Evolutionary conservation across 1,284 basidiomycete genomes (phyloP).

Genomic region (Puccinia triticina): DNA sequence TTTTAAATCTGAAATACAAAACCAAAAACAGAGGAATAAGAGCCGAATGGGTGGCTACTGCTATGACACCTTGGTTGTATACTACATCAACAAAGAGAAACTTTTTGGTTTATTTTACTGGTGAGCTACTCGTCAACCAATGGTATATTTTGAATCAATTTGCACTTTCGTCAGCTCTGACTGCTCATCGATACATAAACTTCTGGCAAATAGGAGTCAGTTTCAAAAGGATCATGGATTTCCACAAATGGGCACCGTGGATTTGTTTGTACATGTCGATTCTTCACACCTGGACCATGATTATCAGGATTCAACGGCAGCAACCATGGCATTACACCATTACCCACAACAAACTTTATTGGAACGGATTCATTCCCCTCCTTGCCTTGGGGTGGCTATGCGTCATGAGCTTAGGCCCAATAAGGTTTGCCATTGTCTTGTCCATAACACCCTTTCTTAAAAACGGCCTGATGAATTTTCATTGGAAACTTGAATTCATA

Average conservation of each 20-base stretch:
- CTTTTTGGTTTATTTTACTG: slow-evolving; percentile 29
- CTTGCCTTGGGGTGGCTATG: slow-evolving; percentile 47
- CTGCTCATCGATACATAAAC: neutral
- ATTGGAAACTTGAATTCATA: neutral
- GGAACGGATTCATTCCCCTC: slow-evolving; percentile 43
- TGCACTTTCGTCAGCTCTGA: neutral
- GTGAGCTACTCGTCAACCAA: slow-evolving; percentile 23
- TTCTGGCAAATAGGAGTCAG: slow-evolving; percentile 19
- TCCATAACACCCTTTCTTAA: neutral
- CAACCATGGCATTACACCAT: slow-evolving; percentile 42
- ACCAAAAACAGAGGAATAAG: slow-evolving; percentile 29
- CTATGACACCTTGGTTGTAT: slow-evolving; percentile 48
- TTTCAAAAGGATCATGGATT: slow-evolving; percentile 31
- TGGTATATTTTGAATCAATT: too few species aligned
- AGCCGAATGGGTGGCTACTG: slow-evolving; percentile 38
- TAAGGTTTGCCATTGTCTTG: slow-evolving; percentile 14
- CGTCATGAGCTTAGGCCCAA: slow-evolving; percentile 47
- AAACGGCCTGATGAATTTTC: neutral
- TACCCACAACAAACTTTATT: slow-evolving; percentile 22
- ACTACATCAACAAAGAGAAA: slow-evolving; percentile 24
- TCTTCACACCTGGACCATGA: slow-evolving; percentile 45
- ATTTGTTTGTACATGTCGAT: slow-evolving; percentile 46
- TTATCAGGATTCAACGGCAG: slow-evolving; percentile 22
- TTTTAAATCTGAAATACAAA: neutral
- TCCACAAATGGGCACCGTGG: slow-evolving; percentile 52